Base-by-base conservation (phyloP, 2,329 filamentous ascomycete genomes). In the Colletotrichum sansevieriae region DNA sequence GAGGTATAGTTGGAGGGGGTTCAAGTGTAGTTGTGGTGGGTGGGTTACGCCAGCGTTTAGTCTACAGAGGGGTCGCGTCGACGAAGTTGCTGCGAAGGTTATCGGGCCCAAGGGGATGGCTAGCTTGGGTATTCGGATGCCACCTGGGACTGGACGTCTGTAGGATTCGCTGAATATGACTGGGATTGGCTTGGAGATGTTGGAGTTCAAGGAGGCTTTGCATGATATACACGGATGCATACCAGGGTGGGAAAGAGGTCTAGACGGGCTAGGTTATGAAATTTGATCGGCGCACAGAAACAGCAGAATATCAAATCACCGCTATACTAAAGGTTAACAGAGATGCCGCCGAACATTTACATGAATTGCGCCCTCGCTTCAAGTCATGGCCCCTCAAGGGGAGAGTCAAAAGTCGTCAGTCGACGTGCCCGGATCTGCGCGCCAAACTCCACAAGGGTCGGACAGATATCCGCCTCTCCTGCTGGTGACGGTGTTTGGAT, bases 1-100 rank as follows among this genome's bases (percentile, higher is more conserved):
- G 44, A 92, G 96, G 74, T 99, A 98, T 77, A 92, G 95, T 60
- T 99, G 96, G 96, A 94, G 97, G 78, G 96, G 96, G 13, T 91
- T 98, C 85, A 90, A 90, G 78, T 99, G 96, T 82, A 96, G 90
- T 76, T 99, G 96, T 79, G 90, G 91, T 43, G 89, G 91, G 71
- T 98, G 96, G 95, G 87, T 98, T 22, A 92, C 94, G 58, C 95
- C 96, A 9, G 95, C 92, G 1, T 96, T 99, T 77, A 95, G 92
- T 70, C 83, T 98, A 70, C 91, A 94, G 62, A 92, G 91, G 78
- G 91, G 92, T 61, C 90, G 90, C 73, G 91, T 98, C 43, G 96
- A 98, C 78, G 91, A 97, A 75, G 79, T 83, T 29, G 73, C 75
- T 39, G 75, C 77, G 49, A 75, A 73, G 71, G 74, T 72, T 65